Conservation (phyloP, 1,139 yeast genomes). For the Suhomyces bokatorum region DNA sequence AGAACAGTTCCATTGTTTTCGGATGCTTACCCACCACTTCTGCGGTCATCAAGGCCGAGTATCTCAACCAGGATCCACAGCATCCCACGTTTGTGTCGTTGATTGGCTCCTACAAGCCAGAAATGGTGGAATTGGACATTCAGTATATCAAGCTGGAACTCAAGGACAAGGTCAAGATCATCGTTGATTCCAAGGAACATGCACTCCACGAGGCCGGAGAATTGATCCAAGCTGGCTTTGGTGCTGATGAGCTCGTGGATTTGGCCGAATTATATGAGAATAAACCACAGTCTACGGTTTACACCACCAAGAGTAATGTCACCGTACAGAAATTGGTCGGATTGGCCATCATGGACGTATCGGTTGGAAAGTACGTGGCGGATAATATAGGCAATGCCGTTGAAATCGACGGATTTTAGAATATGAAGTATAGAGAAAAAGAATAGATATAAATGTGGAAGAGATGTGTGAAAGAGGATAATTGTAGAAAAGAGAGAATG, state of each 20-base stretch:
- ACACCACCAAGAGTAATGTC: constrained; percentile 22
- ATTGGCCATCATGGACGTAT: constrained; percentile 59
- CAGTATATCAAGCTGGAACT: constrained; percentile 36
- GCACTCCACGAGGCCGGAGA: constrained; percentile 67
- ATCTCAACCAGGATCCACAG: constrained; percentile 32
- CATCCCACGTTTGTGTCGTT: constrained; percentile 50
- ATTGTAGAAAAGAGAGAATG: no score
- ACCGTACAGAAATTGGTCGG: constrained; percentile 59
- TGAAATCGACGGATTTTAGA: constrained; percentile 5
- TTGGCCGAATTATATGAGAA: constrained; percentile 37
- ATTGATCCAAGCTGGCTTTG: constrained; percentile 46
- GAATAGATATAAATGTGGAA: no score
- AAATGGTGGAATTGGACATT: constrained; percentile 64
- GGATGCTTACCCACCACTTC: constrained; percentile 61
- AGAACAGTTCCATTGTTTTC: constrained; percentile 45
- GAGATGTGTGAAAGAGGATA: no score
- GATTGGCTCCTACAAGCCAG: constrained; percentile 70
- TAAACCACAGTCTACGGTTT: constrained; percentile 10
- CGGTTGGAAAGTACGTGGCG: constrained; percentile 38
- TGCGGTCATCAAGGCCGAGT: constrained; percentile 42
- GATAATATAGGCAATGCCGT: constrained; percentile 10
- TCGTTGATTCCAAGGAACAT: constrained; percentile 63
- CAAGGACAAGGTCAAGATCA: constrained; percentile 31
- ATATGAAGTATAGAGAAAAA: no score
- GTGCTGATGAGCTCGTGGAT: constrained; percentile 41